These are phyloP conservation scores for Backusella liffmaniae DNA, from an alignment of 192 early-diverging fungal species.

Conservation along the genomic window DNA sequence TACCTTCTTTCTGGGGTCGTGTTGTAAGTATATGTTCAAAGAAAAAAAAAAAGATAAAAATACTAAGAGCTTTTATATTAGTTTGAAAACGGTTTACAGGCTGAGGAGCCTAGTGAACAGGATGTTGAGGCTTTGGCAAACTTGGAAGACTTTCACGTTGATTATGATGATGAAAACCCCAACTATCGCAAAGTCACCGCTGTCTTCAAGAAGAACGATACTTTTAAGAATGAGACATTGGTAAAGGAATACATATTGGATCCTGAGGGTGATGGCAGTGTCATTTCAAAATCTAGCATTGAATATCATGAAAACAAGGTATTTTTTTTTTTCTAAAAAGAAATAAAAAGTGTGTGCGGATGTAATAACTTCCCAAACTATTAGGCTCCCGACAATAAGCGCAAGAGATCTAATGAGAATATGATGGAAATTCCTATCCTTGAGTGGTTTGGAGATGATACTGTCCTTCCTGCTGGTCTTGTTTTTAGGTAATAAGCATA, in stretches of 20 bases:
- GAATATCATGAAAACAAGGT: conserved; percentile 33
- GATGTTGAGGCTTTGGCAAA: conserved; percentile 28
- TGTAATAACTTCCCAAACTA: neutral
- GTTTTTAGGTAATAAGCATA: neutral
- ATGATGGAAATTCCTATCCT: conserved; percentile 14
- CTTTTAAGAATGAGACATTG: conserved; percentile 35
- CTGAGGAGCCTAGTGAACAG: neutral
- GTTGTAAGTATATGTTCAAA: conserved; percentile 18
- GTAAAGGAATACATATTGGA: conserved; percentile 32
- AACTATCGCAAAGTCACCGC: conserved; percentile 30
- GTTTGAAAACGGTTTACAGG: neutral
- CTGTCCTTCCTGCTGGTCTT: conserved; percentile 13
- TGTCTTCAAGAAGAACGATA: conserved; percentile 33
- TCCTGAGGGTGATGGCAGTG: conserved; percentile 14
- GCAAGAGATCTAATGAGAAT: conserved; percentile 21
- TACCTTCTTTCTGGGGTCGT: conserved; percentile 32
- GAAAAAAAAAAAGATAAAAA: neutral
- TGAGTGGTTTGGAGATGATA: conserved; percentile 34
- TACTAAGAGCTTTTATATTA: neutral
- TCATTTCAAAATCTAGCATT: conserved; percentile 23
- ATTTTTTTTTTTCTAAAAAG: neutral
- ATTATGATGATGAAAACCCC: conserved; percentile 29
- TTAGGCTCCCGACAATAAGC: conserved; percentile 27
- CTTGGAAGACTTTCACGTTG: conserved; percentile 34
- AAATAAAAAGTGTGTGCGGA: neutral